Evolutionary conservation across 306 rosid species (phyloP), one percentile per base, ranked within the genome.

Genomic region (Vigna trinervia): DNA sequence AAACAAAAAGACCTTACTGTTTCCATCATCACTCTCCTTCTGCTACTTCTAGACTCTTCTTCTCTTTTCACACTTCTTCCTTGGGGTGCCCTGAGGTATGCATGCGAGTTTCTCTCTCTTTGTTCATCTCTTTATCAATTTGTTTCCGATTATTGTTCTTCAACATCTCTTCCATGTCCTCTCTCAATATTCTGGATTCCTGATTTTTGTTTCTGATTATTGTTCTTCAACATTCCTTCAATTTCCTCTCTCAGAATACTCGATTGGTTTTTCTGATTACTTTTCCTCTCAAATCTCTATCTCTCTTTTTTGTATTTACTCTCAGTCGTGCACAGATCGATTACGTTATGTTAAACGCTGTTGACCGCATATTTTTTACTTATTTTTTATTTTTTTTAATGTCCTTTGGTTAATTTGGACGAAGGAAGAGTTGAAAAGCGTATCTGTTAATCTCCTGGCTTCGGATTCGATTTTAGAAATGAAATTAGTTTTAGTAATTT

Each of bases 11-110:
- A 13, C 53, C 62, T 4, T 53, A 17, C 19, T 26, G 0, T 7
- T 1, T 2, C 13, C 5, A 2, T 11, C 58, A 2, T 4, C 12
- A 4, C 5, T 56, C 62, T 19, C 7, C 34, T 23, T 57, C 63
- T 14, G 14, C 22, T 8, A 0, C 7, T 56, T 85, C 88, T 56
- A 78, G 81, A 70, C 59, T 47, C 19, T 85, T 80, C 87, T 19
- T 32, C 22, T 15, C 59, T 62, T 5, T 41, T 7, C 7, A 48
- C 59, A 6, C 41, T 39, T 8, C 10, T 41, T 60, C 60, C 8
- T 13, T 41, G 86, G 86, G 90, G 90, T 82, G 39, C 8, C 73
- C 90, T 87, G 88, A 84, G 90, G 90, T 87, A 77, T 26, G 46
- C 32, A 5, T 15, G 17, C 46, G 7, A 0, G 0, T 0, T 0